Evolutionary conservation across 2,329 filamentous ascomycete genomes (phyloP), one percentile per base, ranked within the genome.

Genomic region (Tothia fuscella): DNA sequence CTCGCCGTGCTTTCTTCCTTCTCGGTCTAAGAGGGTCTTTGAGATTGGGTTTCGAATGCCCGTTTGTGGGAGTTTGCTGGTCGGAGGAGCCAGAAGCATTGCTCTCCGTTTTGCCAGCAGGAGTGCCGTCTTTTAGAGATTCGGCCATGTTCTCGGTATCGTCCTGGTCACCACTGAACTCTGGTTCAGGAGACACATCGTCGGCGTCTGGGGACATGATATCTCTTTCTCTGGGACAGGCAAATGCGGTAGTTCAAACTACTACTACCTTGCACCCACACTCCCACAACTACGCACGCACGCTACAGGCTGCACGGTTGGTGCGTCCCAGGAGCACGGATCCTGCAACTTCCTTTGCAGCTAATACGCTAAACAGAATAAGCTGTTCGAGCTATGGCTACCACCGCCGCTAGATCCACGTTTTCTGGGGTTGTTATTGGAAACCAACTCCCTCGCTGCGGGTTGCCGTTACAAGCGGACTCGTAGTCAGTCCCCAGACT

Each of bases 1-100:
- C 91, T 60, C 91, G 75, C 52, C 89, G 77, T 28, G 91, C 91
- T 72, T 98, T 98, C 71, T 96, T 98, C 55, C 91, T 77, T 52
- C 88, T 74, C 14, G 91, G 89, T 46, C 91, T 78, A 55, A 81
- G 71, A 43, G 89, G 88, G 59, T 98, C 91, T 63, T 96, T 96
- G 43, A 87, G 77, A 55, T 74, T 75, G 32, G 61, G 46, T 46
- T 51, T 48, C n/a, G n/a, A n/a, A 56, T 58, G 31, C 52, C 35
- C 43, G 16, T 40, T 41, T 34, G 26, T 33, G 20, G n/a, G 25
- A 14, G 33, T 43, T 5, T 43, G 41, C 32, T 43, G 39, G 17
- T 43, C 41, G 20, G 41, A 43, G 12, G 38, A 37, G 14, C 19
- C 29, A 34, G 29, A 36, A 24, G 41, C 24, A 34, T 43, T 44